Percentiles rank a stretch among this genome's conserved stretches.
These are phyloP conservation scores for Pseudogymnoascus sp. DNA, from an alignment of 2,329 filamentous ascomycete species.

Conservation along the genomic window DNA sequence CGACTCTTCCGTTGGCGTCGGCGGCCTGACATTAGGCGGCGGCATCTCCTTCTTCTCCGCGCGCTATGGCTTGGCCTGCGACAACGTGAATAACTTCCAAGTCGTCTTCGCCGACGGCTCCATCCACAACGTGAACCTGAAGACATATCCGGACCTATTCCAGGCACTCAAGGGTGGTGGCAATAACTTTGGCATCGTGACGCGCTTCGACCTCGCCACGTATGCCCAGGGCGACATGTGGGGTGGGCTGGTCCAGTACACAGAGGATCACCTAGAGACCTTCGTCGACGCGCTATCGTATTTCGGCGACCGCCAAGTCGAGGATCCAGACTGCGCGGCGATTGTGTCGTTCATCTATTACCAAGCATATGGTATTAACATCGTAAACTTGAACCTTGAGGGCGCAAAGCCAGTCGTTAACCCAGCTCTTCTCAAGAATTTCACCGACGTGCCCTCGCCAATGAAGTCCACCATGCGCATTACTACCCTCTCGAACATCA, in stretches of 20 bases:
- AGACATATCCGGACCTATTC: slow-evolving; percentile 37
- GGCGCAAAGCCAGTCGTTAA: neutral
- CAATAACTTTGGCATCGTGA: slow-evolving; percentile 48
- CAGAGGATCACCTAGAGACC: neutral
- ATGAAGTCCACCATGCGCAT: neutral
- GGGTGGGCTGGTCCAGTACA: neutral
- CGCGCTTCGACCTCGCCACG: slow-evolving; percentile 34
- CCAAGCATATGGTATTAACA: neutral
- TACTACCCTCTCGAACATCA: neutral
- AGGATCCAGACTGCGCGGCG: neutral
- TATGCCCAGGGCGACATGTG: slow-evolving; percentile 15
- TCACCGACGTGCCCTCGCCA: neutral
- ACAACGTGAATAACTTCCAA: slow-evolving; percentile 9
- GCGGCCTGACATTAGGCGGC: slow-evolving; percentile 32
- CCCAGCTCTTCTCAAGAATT: neutral
- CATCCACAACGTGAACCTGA: slow-evolving; percentile 15
- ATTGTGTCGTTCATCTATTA: neutral
- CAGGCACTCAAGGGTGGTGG: slow-evolving; percentile 46
- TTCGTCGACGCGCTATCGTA: neutral
- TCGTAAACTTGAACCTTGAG: neutral
- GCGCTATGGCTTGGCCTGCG: slow-evolving; percentile 1
- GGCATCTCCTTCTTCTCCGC: slow-evolving; percentile 16
- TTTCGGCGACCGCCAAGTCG: neutral
- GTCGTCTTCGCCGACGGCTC: slow-evolving; percentile 11
- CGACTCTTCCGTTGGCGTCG: slow-evolving; percentile 31